Percentiles rank a stretch among this genome's conserved stretches.
phyloP scores from a whole-genome alignment of 345 rosid species.

The Eucalyptus polybractea region DNA sequence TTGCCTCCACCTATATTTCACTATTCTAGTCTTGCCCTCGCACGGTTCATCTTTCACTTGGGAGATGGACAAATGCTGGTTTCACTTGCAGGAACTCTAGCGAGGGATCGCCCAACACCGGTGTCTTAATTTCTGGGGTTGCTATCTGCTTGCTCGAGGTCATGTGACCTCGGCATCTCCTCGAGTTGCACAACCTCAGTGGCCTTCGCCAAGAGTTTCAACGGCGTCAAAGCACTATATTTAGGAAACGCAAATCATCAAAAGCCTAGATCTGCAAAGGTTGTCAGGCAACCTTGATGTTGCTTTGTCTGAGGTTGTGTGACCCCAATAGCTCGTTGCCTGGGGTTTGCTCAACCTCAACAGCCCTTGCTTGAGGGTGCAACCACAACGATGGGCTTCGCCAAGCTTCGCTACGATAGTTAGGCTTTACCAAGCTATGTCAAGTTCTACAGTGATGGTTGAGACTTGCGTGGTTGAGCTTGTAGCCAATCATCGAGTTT shows the following conservation, averaged over 20 bases:
- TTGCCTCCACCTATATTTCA: not conserved
- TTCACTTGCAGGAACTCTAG: not conserved
- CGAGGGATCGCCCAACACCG: not conserved
- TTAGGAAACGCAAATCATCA: not conserved
- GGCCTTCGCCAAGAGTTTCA: not conserved
- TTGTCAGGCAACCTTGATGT: not conserved
- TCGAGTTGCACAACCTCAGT: no score
- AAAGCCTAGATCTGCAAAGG: fast-evolving
- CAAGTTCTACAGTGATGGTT: no score
- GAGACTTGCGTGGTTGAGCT: not conserved
- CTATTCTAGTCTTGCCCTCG: not conserved
- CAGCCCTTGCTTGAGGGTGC: not conserved
- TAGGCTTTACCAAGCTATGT: not conserved
- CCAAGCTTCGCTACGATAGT: not conserved
- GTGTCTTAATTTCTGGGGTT: not conserved
- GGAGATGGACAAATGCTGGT: not conserved
- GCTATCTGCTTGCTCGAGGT: not conserved
- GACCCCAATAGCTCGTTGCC: not conserved
- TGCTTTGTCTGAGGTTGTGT: not conserved
- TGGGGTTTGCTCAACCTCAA: not conserved
- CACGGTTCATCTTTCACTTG: not conserved
- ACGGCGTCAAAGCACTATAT: not conserved
- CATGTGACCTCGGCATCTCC: not conserved
- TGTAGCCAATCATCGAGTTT: not conserved
- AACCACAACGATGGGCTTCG: not conserved